Base-by-base conservation (phyloP, 495 filamentous ascomycete genomes). In the Neurospora sp. region DNA sequence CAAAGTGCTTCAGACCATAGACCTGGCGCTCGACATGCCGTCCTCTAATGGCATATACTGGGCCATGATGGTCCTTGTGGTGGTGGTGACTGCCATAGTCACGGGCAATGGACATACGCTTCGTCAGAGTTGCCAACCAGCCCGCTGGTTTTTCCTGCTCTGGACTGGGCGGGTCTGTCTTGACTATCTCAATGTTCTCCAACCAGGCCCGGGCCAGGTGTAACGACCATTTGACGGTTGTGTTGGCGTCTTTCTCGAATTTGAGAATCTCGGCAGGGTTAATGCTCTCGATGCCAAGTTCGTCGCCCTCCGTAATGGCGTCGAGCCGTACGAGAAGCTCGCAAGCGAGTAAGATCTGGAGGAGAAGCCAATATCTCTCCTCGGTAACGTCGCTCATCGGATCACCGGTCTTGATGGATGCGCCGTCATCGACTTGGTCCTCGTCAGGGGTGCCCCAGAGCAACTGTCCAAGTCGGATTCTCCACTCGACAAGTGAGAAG, bases 191-290 rank as follows among this genome's bases (percentile, higher is more conserved):
- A 31, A 97, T 89, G 78, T 92, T 93, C 74, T 94, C 91, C 16
- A 95, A 84, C 83, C 93, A 94, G 3, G 88, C 84, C 18, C 91
- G 87, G 40, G 91, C 92, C 40, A 93, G 85, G 20, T 94, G 81
- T 39, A 97, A 79, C 74, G 94, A 93, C 93, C 93, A 97, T 75
- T 90, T 89, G 16, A 94, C 88, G 73, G 92, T 92, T 18, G 83
- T 82, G 39, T 87, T 90, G 27, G 89, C 87, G 42, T 90, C 82
- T 73, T 86, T 86, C 39, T 91, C 88, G 69, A 93, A 92, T 12
- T 85, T 83, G 38, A 85, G 82, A 37, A 90, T 84, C 73, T 94
- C 91, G 16, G 88, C 84, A 8, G 83, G 78, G 68, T 84, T 88
- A 40, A 90, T 81, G 69, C 82, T 79, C 65, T 85, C 81, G 18